Conservation (phyloP, 2,329 filamentous ascomycete genomes). For the Xylariaceae sp. region DNA sequence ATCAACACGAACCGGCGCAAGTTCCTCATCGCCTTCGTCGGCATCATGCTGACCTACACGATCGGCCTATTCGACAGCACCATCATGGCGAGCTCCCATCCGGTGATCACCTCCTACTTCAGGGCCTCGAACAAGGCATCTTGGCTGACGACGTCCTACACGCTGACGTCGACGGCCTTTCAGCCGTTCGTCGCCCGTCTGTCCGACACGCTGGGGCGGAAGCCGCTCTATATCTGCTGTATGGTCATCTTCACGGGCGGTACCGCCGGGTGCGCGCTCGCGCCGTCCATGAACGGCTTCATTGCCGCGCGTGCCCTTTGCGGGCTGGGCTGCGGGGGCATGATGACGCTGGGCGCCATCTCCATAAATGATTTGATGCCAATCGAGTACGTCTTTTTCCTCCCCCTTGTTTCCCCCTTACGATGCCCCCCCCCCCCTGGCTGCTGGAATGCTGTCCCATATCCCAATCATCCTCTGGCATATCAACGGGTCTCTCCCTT, state of each 20-base stretch:
- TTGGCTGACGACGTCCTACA: constrained; percentile 75
- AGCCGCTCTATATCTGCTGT: constrained; percentile 58
- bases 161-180: constrained; percentile 70
- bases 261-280: constrained; percentile 64
- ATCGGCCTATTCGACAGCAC: constrained; percentile 67
- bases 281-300: constrained; percentile 61
- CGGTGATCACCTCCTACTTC: constrained; percentile 77
- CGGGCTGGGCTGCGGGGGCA: constrained; percentile 67
- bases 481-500: too few species aligned
- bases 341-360: constrained; percentile 64
- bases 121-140: constrained; percentile 71
- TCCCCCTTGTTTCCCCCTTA: not conserved
- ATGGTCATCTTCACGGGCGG: constrained; percentile 58
- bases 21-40: constrained; percentile 60
- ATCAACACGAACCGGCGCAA: constrained; percentile 41
- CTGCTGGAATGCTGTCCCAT: too few species aligned
- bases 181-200: constrained; percentile 70
- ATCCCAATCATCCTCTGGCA: too few species aligned
- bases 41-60: constrained; percentile 54
- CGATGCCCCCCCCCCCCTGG: too few species aligned
- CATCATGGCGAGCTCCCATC: constrained; percentile 76
- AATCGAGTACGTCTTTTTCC: constrained; percentile 49
- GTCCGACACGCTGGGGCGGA: constrained; percentile 68
- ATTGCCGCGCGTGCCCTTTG: constrained; percentile 66
- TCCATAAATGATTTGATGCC: constrained; percentile 70